Percentiles rank a stretch among this genome's conserved stretches.
phyloP scores from a whole-genome alignment of 192 early-diverging fungal genomes.

The Lunasporangiospora selenospora region DNA sequence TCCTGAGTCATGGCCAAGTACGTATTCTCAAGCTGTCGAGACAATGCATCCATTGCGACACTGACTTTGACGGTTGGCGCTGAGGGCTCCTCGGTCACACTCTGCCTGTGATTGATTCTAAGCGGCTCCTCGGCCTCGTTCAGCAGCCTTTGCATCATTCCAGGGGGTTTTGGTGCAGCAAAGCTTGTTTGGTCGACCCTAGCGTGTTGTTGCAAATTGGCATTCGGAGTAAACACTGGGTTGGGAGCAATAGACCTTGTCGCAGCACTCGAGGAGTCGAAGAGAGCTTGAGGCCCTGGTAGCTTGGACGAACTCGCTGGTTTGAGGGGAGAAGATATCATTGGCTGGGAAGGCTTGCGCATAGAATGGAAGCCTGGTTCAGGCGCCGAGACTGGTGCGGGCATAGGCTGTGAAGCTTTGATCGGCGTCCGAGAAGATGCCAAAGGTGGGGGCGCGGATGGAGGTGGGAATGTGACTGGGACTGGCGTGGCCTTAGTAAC shows the following conservation, averaged over 20 bases:
- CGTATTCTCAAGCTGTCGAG: slow-evolving; percentile 36
- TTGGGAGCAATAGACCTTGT: slow-evolving; percentile 14
- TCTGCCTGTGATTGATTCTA: slow-evolving; percentile 17
- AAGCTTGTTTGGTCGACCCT: neutral
- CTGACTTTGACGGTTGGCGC: slow-evolving; percentile 29
- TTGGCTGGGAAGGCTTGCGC: too few relatives aligned
- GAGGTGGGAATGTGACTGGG: too few relatives aligned
- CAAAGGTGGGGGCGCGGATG: too few relatives aligned
- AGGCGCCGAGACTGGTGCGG: too few relatives aligned
- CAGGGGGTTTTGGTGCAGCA: neutral
- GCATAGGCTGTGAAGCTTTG: too few relatives aligned
- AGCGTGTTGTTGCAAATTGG: slow-evolving; percentile 6
- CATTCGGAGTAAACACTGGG: slow-evolving; percentile 11
- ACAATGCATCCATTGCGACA: slow-evolving; percentile 34
- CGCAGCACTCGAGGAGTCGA: neutral
- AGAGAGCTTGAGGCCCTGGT: too few relatives aligned
- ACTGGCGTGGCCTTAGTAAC: too few relatives aligned
- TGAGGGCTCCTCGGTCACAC: slow-evolving; percentile 4
- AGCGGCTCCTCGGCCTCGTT: slow-evolving; percentile 17
- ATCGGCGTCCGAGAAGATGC: too few relatives aligned
- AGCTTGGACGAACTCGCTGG: too few relatives aligned
- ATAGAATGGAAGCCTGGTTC: too few relatives aligned
- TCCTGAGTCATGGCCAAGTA: slow-evolving; percentile 45
- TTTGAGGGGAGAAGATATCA: too few relatives aligned
- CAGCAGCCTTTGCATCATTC: slow-evolving; percentile 26